A percentile compares a stretch with the other conserved stretches of the same genome.
Evolutionary conservation across 2,329 filamentous ascomycete species (phyloP).

Genomic region (Incumbomyces lentus): DNA sequence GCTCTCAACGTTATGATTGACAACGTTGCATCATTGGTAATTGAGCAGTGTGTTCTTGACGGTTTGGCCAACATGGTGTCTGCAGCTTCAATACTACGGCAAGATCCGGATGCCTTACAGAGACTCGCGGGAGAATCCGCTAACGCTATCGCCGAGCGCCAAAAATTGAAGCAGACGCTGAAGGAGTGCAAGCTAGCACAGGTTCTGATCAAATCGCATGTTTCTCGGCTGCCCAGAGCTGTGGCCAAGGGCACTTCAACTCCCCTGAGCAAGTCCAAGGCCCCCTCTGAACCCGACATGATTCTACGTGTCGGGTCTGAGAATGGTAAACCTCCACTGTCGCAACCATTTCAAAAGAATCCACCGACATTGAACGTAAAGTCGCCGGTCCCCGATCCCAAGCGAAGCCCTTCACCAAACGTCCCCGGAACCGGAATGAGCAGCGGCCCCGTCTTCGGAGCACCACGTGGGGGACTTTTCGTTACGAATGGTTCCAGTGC

Average conservation of each 20-base stretch:
- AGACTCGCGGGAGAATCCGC: background rate
- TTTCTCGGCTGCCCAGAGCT: background rate
- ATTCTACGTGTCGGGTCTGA: too few species aligned
- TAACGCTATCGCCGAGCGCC: background rate
- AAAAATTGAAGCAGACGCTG: background rate
- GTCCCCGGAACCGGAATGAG: too few species aligned
- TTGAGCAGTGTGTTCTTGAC: slow-evolving; percentile 30
- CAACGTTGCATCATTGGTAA: slow-evolving; percentile 28
- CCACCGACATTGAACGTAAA: too few species aligned
- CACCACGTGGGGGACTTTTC: too few species aligned
- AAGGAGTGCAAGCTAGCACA: background rate
- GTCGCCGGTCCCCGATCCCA: too few species aligned
- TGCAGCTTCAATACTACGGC: slow-evolving; percentile 9
- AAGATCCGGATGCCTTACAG: background rate
- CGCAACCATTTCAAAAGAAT: too few species aligned
- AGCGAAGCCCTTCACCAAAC: too few species aligned
- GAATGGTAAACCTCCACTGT: too few species aligned
- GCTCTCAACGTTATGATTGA: slow-evolving; percentile 27
- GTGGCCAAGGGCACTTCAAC: background rate
- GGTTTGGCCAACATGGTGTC: slow-evolving; percentile 27
- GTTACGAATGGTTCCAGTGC: too few species aligned
- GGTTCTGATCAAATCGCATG: background rate
- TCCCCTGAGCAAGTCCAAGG: background rate
- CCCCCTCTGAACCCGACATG: too few species aligned
- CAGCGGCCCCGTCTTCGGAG: too few species aligned